Conservation (phyloP, 192 early-diverging fungal genomes). For the Backusella liffmaniae region DNA sequence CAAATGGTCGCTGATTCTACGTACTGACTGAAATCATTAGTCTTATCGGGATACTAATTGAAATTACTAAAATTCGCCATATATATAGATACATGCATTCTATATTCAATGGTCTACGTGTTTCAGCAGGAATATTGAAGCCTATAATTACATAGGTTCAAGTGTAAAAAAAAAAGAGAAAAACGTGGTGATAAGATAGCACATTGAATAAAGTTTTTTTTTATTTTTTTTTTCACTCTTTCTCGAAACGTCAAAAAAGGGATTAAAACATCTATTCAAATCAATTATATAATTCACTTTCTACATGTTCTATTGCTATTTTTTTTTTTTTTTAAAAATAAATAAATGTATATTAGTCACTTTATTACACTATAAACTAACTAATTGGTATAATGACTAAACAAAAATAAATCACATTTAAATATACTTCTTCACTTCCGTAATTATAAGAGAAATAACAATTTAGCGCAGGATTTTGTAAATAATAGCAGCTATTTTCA, state of each 20-base stretch:
- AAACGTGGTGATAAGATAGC: not conserved
- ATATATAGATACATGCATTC: too few relatives aligned
- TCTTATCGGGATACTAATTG: too few relatives aligned
- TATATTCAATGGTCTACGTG: too few relatives aligned
- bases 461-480: not conserved
- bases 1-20: too few relatives aligned
- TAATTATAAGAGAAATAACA: not conserved
- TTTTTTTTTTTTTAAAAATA: too few relatives aligned
- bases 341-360: not conserved
- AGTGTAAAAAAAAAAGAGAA: not conserved
- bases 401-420: not conserved
- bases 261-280: too few relatives aligned
- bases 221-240: not conserved
- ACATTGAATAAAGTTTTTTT: not conserved
- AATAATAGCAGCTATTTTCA: conserved; percentile 6
- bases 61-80: too few relatives aligned
- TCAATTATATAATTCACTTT: too few relatives aligned
- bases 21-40: too few relatives aligned
- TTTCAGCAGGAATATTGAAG: too few relatives aligned
- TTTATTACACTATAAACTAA: not conserved
- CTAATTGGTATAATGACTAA: not conserved
- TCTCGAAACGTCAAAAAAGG: too few relatives aligned
- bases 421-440: not conserved
- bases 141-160: not conserved
- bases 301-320: too few relatives aligned